Evolutionary conservation across 495 filamentous ascomycete species (phyloP), one percentile per base, ranked within the genome.

Genomic region (Usnea hakonensis): DNA sequence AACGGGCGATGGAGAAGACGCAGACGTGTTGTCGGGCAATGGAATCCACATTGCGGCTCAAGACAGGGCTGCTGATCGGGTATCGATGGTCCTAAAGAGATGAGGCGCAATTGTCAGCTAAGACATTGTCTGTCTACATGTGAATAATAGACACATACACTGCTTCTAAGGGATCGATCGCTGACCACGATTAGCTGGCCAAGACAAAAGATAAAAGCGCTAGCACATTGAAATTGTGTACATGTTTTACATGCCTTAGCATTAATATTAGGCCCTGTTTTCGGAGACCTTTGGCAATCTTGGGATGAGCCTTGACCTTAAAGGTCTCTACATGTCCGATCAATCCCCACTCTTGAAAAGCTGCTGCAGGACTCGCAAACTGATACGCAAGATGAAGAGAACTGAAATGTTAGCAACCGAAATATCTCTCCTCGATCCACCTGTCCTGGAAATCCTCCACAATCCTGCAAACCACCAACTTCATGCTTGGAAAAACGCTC

Each of bases 351-450:
- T n/a, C n/a, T n/a, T n/a, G n/a, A 38, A 14, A 41, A 4, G 19
- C 17, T 41, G 38, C 38, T 17, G 38, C 36, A 38, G 10, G 5
- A 9, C 36, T 38, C 9, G 16, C 38, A 41, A 14, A 41, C 19
- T 41, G 38, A 7, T 6, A 41, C 38, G 38, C 38, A 41, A 41
- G 38, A 48, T 14, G 44, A 28, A 28, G 44, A 23, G 6, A 11
- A 48, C n/a, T 55, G 30, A 35, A 21, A 10, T 26, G 1, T 81
- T 68, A 94, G 72, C 89, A 92, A 5, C 90, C 86, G 71, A 92
- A 84, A 72, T 94, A 94, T 67, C 83, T 83, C 65, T 80, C 79
- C 75, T 95, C 91, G 67, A 95, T 83, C 88, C 91, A 95, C 64
- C 91, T 79, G 36, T 84, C 82, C 73, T 92, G 86, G 64, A 82